Evolutionary conservation across 2,329 filamentous ascomycete species (phyloP).

Genomic region (Pseudogymnoascus sp.): DNA sequence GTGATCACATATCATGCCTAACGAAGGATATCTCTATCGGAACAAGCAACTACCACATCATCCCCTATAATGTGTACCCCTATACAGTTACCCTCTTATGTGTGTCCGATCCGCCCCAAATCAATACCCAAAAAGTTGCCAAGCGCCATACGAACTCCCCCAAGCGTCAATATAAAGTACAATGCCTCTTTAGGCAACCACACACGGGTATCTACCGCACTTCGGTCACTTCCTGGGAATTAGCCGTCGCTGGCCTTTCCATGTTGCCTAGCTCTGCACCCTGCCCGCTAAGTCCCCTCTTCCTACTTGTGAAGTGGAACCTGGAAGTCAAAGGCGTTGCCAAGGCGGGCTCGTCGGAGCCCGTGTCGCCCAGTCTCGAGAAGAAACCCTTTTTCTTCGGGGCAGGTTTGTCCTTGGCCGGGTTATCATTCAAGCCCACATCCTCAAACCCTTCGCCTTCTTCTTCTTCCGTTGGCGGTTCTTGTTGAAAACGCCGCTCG

Average conservation of each 20-base stretch:
- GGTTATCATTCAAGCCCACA: conserved; percentile 75
- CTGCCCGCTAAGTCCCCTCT: conserved; percentile 62
- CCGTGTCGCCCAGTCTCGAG: conserved; percentile 63
- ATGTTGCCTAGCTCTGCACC: conserved; percentile 66
- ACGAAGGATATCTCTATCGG: not conserved
- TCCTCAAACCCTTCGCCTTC: conserved; percentile 83
- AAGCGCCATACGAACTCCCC: not conserved
- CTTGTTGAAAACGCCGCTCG: conserved; percentile 49
- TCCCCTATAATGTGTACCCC: not conserved
- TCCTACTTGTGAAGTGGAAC: conserved; percentile 55
- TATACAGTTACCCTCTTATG: not conserved
- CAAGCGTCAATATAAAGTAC: not conserved
- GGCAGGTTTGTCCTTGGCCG: conserved; percentile 45
- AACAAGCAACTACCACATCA: not conserved
- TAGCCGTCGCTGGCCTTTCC: conserved; percentile 20
- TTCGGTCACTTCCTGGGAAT: not conserved
- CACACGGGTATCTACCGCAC: not conserved
- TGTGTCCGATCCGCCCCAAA: not conserved
- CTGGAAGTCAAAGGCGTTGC: conserved; percentile 41
- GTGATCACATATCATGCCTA: not conserved
- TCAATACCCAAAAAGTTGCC: not conserved
- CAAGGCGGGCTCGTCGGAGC: conserved; percentile 31
- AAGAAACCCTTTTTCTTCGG: conserved; percentile 71
- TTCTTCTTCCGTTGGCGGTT: conserved; percentile 65
- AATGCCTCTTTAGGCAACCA: not conserved